Conservation (phyloP, 495 filamentous ascomycete genomes). For the Podospora pseudopauciseta region DNA sequence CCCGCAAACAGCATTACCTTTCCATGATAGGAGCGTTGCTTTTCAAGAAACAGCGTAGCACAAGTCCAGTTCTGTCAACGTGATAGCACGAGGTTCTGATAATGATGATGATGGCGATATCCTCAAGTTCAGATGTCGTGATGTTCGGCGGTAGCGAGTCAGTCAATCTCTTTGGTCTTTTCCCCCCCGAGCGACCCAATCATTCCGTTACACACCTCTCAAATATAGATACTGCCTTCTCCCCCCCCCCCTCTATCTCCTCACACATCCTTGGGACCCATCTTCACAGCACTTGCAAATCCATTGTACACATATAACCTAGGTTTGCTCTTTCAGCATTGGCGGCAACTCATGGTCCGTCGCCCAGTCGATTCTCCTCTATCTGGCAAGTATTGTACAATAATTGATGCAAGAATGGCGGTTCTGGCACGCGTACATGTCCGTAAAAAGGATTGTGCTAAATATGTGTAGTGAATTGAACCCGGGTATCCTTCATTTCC, state of each 20-base stretch:
- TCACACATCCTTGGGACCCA: not conserved
- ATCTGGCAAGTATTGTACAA: not conserved
- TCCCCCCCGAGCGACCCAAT: not conserved
- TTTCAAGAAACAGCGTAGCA: too few relatives aligned
- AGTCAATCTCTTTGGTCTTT: not conserved
- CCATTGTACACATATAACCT: not conserved
- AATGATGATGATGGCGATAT: not conserved
- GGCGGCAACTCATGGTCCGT: not conserved
- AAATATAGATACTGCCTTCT: not conserved
- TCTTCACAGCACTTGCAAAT: not conserved
- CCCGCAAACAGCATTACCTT: not conserved
- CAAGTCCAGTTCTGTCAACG: not conserved
- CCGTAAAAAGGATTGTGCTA: not conserved
- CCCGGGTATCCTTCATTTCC: not conserved
- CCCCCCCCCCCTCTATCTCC: not conserved
- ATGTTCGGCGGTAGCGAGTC: not conserved
- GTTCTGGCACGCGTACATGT: not conserved
- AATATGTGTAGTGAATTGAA: conserved; percentile 1
- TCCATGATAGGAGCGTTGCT: not conserved
- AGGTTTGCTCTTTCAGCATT: not conserved
- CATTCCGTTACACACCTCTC: too few relatives aligned
- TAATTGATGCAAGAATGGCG: not conserved
- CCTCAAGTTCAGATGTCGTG: not conserved
- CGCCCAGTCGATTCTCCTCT: not conserved
- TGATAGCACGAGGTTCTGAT: not conserved